These are phyloP conservation scores for Aspergillus fijiensis DNA, from an alignment of 2,329 filamentous ascomycete genomes.

Conservation along the genomic window DNA sequence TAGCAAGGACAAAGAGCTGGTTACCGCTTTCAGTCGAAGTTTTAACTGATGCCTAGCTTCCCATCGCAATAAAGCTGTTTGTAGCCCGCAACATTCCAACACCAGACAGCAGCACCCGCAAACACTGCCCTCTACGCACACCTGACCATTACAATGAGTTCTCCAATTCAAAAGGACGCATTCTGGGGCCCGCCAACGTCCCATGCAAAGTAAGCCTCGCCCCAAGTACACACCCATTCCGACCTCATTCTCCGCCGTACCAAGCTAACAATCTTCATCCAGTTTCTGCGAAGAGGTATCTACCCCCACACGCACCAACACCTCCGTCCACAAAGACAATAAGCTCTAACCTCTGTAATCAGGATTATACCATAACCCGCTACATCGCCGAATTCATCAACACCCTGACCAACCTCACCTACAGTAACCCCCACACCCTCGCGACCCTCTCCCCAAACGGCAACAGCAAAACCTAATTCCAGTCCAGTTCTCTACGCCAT, in stretches of 20 bases:
- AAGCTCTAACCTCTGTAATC: background rate
- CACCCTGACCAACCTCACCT: slow-evolving; percentile 29
- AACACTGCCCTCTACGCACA: background rate
- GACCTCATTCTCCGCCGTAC: background rate
- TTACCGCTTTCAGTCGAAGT: no score
- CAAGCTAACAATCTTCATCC: background rate
- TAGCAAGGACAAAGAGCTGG: no score
- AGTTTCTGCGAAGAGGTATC: background rate
- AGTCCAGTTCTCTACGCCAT: slow-evolving; percentile 26
- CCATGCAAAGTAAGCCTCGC: slow-evolving; percentile 5
- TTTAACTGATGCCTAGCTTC: no score
- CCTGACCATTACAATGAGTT: background rate
- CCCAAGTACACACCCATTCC: background rate
- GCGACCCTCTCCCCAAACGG: no score
- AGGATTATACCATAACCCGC: slow-evolving; percentile 27
- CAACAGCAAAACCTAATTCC: background rate
- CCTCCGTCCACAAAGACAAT: no score
- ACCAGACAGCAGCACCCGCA: background rate
- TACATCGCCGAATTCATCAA: slow-evolving; percentile 32
- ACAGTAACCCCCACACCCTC: slow-evolving; percentile 12
- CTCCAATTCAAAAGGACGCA: background rate
- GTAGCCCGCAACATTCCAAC: no score
- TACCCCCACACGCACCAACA: background rate
- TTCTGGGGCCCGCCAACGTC: slow-evolving; percentile 11
- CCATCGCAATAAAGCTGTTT: no score